phyloP scores from a whole-genome alignment of 192 early-diverging fungal species.

The Piromyces finnis region DNA sequence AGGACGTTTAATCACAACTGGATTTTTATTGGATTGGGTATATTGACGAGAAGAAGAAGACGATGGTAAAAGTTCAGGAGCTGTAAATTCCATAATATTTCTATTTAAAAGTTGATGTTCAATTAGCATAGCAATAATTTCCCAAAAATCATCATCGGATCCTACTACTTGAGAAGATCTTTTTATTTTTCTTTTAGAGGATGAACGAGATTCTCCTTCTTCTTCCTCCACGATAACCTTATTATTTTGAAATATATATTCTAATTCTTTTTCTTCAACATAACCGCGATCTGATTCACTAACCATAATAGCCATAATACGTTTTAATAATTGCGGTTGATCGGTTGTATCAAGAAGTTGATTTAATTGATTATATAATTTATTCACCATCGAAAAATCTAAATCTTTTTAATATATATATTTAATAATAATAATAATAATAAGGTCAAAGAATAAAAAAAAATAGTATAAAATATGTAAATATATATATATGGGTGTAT shows the following conservation, averaged over 20 bases:
- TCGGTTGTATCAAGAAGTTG: background rate
- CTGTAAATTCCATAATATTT: background rate
- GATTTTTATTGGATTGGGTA: background rate
- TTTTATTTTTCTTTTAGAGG: background rate
- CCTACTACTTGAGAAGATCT: background rate
- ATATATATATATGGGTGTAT: too few species aligned
- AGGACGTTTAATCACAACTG: background rate
- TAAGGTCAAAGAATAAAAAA: too few species aligned
- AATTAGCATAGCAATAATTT: background rate
- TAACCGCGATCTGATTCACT: background rate
- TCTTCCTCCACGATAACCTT: background rate
- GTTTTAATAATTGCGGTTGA: background rate
- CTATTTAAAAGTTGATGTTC: background rate
- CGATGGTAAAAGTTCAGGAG: background rate
- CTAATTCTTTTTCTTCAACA: background rate
- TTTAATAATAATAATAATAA: too few species aligned
- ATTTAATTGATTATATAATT: background rate
- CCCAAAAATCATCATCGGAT: background rate
- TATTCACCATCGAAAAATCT: background rate
- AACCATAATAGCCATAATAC: background rate
- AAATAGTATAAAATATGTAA: too few species aligned
- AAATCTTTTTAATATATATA: background rate
- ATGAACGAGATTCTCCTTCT: background rate
- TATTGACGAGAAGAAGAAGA: background rate
- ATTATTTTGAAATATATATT: background rate